Evolutionary conservation across 139 green algal species (phyloP), one percentile per base, ranked within the genome.

Genomic region (Pleodorina starrii): DNA sequence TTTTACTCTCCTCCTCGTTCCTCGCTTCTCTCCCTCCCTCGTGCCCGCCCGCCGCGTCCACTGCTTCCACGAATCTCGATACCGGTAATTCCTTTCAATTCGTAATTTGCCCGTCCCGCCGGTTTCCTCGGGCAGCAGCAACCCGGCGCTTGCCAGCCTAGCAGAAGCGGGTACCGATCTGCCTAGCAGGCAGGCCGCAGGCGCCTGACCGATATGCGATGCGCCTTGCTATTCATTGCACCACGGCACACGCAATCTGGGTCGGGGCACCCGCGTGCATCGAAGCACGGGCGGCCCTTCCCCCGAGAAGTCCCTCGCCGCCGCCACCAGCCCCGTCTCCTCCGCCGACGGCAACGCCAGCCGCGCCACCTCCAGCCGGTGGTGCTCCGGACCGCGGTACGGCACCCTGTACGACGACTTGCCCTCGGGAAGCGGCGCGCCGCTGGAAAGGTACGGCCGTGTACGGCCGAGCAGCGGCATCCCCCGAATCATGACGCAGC

Each of bases 401-500:
- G 42, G 42, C 72, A 54, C n/a, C 74, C 10, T 63, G 74, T 82
- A 82, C 74, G 74, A 48, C 27, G 72, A 48, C 40, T 35, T 80
- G 72, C 38, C 72, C 1, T 38, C 40, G 21, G 46, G 44, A 32
- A 83, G 44, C 27, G 16, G 1, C 1, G 25, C 25, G n/a, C 76
- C 76, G 48, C 21, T 48, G 12, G 76, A 71, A 14, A 17, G 16
- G 76, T 72, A 84, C 48, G 50, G 32, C n/a, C 51, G 76, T 1
- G n/a, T 71, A 29, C 16, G 76, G 50, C 76, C 76, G n/a, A 84
- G 32, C 50, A 71, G 32, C 32, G 76, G 76, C 76, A 84, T 69
- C 19, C 16, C 32, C 21, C 46, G 48, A 3, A 84, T 6, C 50
- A 84, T 69, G 48, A 48, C n/a, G 76, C 76, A 84, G 35, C 3